Percentiles rank a stretch among this genome's conserved stretches.
phyloP scores from a whole-genome alignment of 192 early-diverging fungal species.

The Dimargaris xerosporica region DNA sequence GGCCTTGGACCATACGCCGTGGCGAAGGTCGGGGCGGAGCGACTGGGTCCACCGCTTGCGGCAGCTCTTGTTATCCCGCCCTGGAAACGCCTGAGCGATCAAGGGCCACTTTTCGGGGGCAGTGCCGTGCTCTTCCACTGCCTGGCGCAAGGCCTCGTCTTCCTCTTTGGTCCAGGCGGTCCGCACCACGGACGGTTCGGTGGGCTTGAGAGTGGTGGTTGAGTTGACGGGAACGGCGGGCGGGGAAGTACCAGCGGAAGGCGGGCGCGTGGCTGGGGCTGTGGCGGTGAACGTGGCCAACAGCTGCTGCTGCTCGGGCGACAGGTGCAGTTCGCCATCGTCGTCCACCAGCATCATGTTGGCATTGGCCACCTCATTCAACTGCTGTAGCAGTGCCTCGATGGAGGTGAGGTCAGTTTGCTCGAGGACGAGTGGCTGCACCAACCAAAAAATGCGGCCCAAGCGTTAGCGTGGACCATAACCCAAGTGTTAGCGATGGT shows the following conservation, averaged over 20 bases:
- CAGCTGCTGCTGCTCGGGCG: not conserved
- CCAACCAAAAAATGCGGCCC: not conserved
- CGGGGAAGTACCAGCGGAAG: not conserved
- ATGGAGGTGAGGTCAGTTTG: not conserved
- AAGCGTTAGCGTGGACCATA: not conserved
- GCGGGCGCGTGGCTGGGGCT: not conserved
- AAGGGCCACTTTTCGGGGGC: conserved; percentile 65
- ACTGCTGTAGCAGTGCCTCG: not conserved
- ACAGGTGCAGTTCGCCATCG: not conserved
- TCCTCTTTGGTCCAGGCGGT: conserved; percentile 67
- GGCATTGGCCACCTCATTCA: not conserved
- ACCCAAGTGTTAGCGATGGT: not conserved
- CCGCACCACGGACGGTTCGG: conserved; percentile 16
- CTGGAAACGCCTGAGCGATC: conserved; percentile 58
- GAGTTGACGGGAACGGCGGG: not conserved
- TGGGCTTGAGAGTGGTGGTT: not conserved
- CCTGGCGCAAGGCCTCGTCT: conserved; percentile 50
- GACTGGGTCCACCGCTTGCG: conserved; percentile 73
- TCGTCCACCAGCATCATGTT: not conserved
- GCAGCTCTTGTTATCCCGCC: conserved; percentile 68
- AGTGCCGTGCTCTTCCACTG: conserved; percentile 55
- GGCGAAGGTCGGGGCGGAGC: conserved; percentile 53
- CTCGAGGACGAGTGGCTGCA: conserved; percentile 1
- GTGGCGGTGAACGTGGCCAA: not conserved
- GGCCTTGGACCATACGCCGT: conserved; percentile 65